A percentile compares a stretch with the other conserved stretches of the same genome.
Conservation (phyloP, 176 grass and related monocot genomes). For the Olyra latifolia region DNA sequence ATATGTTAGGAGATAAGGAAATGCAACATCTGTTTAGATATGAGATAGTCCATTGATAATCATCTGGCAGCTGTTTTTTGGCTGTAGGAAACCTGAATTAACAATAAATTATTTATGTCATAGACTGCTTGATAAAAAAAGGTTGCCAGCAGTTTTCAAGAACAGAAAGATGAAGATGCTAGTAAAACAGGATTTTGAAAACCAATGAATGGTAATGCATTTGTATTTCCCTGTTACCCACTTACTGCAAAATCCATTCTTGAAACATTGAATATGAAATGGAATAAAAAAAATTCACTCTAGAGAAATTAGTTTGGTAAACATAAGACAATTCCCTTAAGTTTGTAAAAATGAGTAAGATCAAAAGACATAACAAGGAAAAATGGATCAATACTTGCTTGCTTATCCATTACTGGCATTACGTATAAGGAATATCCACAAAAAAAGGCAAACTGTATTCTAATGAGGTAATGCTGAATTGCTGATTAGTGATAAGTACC, state of each 20-base stretch:
- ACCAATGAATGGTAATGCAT: neutral
- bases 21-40: neutral
- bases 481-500: neutral
- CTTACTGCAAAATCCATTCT: neutral
- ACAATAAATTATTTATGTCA: constrained; percentile 15
- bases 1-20: constrained; percentile 17
- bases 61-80: neutral
- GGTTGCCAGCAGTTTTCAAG: neutral
- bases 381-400: neutral
- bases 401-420: neutral
- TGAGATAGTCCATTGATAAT: neutral
- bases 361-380: neutral
- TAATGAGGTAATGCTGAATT: neutral
- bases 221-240: neutral
- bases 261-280: neutral
- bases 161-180: neutral
- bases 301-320: neutral
- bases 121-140: neutral
- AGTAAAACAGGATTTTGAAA: neutral
- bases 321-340: neutral
- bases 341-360: neutral
- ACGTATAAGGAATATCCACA: neutral
- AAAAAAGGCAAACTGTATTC: neutral
- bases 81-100: neutral
- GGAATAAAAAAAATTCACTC: neutral